Conservation (phyloP, 176 grass and related monocot genomes). For the Ensete ventricosum region DNA sequence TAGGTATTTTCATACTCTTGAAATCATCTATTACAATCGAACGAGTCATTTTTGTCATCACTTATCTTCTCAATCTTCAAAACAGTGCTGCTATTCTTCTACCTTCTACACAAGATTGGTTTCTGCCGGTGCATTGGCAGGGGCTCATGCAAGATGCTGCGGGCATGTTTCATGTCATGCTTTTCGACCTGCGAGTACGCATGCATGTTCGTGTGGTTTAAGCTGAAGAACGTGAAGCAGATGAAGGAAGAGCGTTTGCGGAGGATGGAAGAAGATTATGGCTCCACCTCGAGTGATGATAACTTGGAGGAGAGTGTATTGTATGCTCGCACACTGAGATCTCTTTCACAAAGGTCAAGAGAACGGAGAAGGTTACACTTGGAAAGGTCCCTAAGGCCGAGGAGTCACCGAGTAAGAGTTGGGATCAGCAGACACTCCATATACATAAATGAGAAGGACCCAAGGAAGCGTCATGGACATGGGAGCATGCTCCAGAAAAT, state of each 20-base stretch:
- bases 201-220: constrained; percentile 28
- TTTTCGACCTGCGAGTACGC: constrained; percentile 24
- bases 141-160: constrained; percentile 23
- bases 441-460: constrained; percentile 16
- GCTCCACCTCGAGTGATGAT: constrained; percentile 18
- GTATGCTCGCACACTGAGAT: constrained; percentile 7
- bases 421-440: constrained; percentile 23
- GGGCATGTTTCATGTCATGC: constrained; percentile 28
- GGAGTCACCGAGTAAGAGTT: constrained; percentile 24
- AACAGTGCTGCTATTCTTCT: constrained; percentile 45
- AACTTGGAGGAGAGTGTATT: constrained; percentile 1
- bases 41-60: not conserved
- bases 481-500: constrained; percentile 19
- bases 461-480: constrained; percentile 7
- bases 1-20: constrained; percentile 1
- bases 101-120: constrained; percentile 42
- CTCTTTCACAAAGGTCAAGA: constrained; percentile 25
- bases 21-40: not conserved
- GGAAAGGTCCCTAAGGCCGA: constrained; percentile 37
- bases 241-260: constrained; percentile 5
- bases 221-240: constrained; percentile 20
- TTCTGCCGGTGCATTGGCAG: constrained; percentile 32
- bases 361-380: constrained; percentile 25
- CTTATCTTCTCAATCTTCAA: constrained; percentile 1
- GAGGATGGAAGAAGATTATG: constrained; percentile 27